These are phyloP conservation scores for Dactylellina cionopaga DNA, from an alignment of 2,329 filamentous ascomycete genomes.

Conservation along the genomic window DNA sequence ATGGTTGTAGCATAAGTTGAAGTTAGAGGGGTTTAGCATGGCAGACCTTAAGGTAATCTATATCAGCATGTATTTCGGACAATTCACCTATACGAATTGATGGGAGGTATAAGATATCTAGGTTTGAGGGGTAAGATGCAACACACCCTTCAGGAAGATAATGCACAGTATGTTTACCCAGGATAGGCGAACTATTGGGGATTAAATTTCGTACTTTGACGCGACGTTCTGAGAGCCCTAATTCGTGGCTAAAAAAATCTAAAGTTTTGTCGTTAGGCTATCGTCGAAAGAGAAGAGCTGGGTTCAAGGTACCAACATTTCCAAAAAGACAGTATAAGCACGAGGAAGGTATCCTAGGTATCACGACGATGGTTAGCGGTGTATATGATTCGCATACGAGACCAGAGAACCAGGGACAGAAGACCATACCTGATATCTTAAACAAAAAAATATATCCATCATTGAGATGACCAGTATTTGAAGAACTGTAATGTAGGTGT, in stretches of 20 bases:
- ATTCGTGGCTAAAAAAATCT: slow-evolving; percentile 88
- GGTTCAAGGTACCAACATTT: slow-evolving; percentile 30
- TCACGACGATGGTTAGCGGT: neutral
- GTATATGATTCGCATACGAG: neutral
- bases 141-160: slow-evolving; percentile 89
- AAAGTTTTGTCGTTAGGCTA: neutral
- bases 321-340: slow-evolving; percentile 26
- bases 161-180: slow-evolving; percentile 97
- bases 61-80: slow-evolving; percentile 1
- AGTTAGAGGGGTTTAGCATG: slow-evolving; percentile 80
- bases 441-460: slow-evolving; percentile 82
- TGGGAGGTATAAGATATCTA: no score
- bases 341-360: slow-evolving; percentile 19
- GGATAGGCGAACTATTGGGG: slow-evolving; percentile 90
- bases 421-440: slow-evolving; percentile 53
- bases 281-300: neutral
- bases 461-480: slow-evolving; percentile 65
- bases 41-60: slow-evolving; percentile 71
- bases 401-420: no score
- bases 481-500: slow-evolving; percentile 76
- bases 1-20: slow-evolving; percentile 81
- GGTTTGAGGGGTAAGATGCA: no score
- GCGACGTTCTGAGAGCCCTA: slow-evolving; percentile 90
- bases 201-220: slow-evolving; percentile 88
- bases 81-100: no score